Evolutionary conservation across 2,329 filamentous ascomycete species (phyloP), one percentile per base, ranked within the genome.

Genomic region (Epichloe uncinata): DNA sequence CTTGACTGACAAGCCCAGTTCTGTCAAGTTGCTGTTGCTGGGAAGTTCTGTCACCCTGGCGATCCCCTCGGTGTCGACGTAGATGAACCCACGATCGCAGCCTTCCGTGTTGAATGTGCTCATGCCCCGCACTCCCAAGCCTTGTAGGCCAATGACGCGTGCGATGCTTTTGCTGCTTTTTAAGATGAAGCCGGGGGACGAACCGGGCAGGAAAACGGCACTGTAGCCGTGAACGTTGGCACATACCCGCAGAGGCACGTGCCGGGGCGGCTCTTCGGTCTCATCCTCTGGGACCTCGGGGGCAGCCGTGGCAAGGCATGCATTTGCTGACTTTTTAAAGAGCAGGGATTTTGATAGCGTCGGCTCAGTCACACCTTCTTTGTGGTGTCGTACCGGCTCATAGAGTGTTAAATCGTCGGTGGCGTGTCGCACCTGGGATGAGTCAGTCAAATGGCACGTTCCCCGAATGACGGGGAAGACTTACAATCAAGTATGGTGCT

Each of bases 391-490:
- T 57, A 88, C 84, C 1, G 91, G 89, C 62, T 93, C 82, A 63
- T 97, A 98, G 43, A 97, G 77, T 11, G 85, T 84, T 35, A 97
- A 70, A 61, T 97, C 90, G 55, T 95, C 85, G 52, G 80, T 83
- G 9, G 78, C 75, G 45, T 87, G 87, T 47, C 91, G 85, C 30
- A 90, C 71, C 85, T 53, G 36, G 12, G 9, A 33, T 30, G 26
- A 30, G 26, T 30, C 7, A 30, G 26, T 30, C 26, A 9, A 3
- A 30, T 30, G 26, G 26, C 26, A 30, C 26, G 26, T 30, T 30
- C 8, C 26, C 3, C 26, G n/a, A 5, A 35, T 20, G 16, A 20
- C 12, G 3, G n/a, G 35, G 3, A 20, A 26, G 2, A 45, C 83
- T 69, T 70, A 91, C 86, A 57, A 97, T 82, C 18, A 98, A 72